Conservation (phyloP, 176 grass and related monocot genomes). For the Thinopyrum elongatum region DNA sequence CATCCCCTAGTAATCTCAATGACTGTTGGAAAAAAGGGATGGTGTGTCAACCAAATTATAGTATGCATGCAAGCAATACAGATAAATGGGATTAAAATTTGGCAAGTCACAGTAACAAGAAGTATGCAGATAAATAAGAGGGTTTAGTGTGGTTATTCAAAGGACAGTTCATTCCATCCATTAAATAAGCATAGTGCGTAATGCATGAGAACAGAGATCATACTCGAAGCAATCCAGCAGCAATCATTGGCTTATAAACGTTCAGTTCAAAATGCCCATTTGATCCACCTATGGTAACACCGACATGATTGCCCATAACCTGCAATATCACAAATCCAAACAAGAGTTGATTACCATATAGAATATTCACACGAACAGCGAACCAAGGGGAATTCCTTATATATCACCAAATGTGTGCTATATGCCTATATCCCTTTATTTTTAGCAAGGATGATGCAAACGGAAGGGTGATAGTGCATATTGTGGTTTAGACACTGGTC, state of each 20-base stretch:
- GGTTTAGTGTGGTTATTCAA: not conserved
- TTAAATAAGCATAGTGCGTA: not conserved
- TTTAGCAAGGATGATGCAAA: not conserved
- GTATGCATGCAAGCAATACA: slow-evolving; percentile 7
- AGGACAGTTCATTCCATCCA: not conserved
- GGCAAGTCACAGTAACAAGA: slow-evolving; percentile 6
- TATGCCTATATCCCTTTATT: not conserved
- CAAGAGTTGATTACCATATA: not conserved
- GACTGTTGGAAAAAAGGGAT: slow-evolving; percentile 48
- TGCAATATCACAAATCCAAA: slow-evolving; percentile 37
- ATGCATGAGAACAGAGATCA: slow-evolving; percentile 13
- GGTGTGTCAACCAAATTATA: not conserved
- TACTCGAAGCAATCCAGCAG: slow-evolving; percentile 89
- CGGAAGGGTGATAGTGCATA: not conserved
- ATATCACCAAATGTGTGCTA: not conserved
- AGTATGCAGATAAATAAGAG: not conserved
- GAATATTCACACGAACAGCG: not conserved
- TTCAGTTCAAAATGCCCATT: slow-evolving; percentile 98
- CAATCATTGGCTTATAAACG: slow-evolving; percentile 92
- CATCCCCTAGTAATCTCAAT: slow-evolving; percentile 86
- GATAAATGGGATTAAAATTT: slow-evolving; percentile 1
- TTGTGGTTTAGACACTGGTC: not conserved
- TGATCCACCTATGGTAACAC: slow-evolving; percentile 82
- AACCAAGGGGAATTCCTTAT: not conserved
- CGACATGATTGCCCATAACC: slow-evolving; percentile 96